These are phyloP conservation scores for Solanum dulcamara DNA, from an alignment of 257 asterid species.

Conservation along the genomic window DNA sequence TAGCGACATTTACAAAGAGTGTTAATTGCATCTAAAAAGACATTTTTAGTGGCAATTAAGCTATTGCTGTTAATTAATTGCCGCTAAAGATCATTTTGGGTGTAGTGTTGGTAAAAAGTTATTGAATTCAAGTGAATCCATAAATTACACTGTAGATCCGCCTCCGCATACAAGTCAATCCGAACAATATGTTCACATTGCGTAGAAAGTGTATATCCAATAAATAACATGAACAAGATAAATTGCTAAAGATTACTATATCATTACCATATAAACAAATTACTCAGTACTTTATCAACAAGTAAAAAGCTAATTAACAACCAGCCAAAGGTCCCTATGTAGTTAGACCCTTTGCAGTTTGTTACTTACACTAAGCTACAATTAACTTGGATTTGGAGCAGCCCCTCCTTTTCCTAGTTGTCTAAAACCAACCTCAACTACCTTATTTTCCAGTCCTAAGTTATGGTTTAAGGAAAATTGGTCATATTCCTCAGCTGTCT, in stretches of 20 bases:
- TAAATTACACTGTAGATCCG: neutral
- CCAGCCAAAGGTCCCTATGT: neutral
- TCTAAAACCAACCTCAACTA: constrained; percentile 17
- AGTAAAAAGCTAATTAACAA: constrained; percentile 2
- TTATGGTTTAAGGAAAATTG: constrained; percentile 8
- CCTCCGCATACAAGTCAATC: neutral
- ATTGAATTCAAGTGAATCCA: neutral
- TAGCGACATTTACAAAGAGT: no score
- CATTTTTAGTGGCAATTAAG: no score
- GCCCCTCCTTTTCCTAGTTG: constrained; percentile 6
- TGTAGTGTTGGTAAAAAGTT: neutral
- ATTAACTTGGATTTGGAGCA: constrained; percentile 22
- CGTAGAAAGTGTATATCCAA: neutral
- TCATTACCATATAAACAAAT: neutral
- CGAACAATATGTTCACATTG: neutral
- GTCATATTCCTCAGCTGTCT: constrained; percentile 23
- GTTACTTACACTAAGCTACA: neutral
- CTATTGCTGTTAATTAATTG: no score
- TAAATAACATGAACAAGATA: constrained; percentile 2
- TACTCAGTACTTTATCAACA: neutral
- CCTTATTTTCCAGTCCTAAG: constrained; percentile 9
- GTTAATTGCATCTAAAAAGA: no score
- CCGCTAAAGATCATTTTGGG: no score
- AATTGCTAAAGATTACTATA: neutral
- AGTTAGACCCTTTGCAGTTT: neutral